Percentiles rank a stretch among this genome's conserved stretches.
phyloP scores from a whole-genome alignment of 257 asterid genomes.

The Solanum appendiculatum region DNA sequence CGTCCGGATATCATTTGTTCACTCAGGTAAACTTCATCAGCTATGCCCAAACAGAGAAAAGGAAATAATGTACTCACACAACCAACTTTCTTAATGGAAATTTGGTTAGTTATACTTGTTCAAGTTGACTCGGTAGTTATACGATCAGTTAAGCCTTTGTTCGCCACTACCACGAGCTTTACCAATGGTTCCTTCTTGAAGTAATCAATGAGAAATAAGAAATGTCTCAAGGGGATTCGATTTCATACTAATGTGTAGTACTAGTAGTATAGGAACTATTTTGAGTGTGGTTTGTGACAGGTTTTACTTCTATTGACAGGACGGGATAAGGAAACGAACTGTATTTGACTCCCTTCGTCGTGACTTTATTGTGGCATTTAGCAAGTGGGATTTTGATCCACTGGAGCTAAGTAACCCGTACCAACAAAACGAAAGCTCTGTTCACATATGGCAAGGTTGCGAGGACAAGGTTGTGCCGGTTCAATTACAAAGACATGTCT shows the following conservation, averaged over 20 bases:
- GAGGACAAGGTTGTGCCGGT: constrained; percentile 41
- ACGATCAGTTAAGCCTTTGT: neutral
- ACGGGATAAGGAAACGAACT: constrained; percentile 33
- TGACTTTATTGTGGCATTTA: constrained; percentile 69
- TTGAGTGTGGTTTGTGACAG: neutral
- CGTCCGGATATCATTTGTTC: constrained; percentile 73
- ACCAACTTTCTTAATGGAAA: neutral
- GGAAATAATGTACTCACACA: neutral
- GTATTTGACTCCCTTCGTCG: constrained; percentile 63
- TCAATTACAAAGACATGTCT: constrained; percentile 55
- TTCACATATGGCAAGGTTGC: constrained; percentile 44
- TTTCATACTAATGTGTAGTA: neutral
- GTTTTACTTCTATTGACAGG: constrained; percentile 23
- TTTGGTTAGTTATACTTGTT: neutral
- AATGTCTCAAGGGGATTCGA: too few species aligned
- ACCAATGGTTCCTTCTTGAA: too few species aligned
- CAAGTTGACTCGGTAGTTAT: neutral
- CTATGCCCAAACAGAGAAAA: neutral
- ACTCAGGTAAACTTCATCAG: constrained; percentile 33
- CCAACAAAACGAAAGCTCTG: constrained; percentile 11
- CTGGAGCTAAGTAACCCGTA: constrained; percentile 53
- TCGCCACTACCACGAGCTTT: constrained; percentile 19
- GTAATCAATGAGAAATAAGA: too few species aligned
- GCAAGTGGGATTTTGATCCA: constrained; percentile 92
- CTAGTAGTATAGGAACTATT: neutral